Evolutionary conservation across 352 stramenopile species (phyloP).

Genomic region (Phytophthora tubulina): DNA sequence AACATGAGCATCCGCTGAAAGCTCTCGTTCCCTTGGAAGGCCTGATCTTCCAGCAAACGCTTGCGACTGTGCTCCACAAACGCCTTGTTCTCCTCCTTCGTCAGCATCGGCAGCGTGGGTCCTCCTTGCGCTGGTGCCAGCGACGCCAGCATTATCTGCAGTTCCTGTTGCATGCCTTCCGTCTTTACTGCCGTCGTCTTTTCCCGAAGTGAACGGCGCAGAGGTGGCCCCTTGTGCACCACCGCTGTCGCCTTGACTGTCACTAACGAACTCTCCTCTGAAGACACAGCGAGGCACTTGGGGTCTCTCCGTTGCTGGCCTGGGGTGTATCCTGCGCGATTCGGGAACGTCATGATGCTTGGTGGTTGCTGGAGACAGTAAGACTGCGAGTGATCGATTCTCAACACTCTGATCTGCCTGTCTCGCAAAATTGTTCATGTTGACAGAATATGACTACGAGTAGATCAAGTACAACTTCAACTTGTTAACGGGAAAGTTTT

Average conservation of each 20-base stretch:
- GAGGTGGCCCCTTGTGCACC: conserved; percentile 6
- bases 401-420: background rate
- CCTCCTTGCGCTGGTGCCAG: conserved; percentile 26
- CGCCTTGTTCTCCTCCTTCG: conserved; percentile 27
- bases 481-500: background rate
- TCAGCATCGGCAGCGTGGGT: conserved; percentile 13
- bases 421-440: background rate
- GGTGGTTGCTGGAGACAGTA: background rate
- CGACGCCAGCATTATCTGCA: conserved; percentile 35
- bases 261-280: background rate
- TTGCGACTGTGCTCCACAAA: conserved; percentile 35
- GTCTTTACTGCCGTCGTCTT: background rate
- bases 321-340: conserved; percentile 59
- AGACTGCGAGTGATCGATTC: conserved; percentile 27
- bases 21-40: conserved; percentile 40
- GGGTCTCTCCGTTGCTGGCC: conserved; percentile 50
- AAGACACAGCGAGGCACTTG: conserved; percentile 31
- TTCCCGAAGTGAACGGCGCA: background rate
- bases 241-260: background rate
- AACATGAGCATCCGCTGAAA: conserved; percentile 44
- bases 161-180: conserved; percentile 34
- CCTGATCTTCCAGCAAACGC: conserved; percentile 43
- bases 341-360: conserved; percentile 68
- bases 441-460: conserved; percentile 7
- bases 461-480: background rate